Evolutionary conservation across 2,329 filamentous ascomycete genomes (phyloP).

Genomic region (Arthrobotrys musiformis): DNA sequence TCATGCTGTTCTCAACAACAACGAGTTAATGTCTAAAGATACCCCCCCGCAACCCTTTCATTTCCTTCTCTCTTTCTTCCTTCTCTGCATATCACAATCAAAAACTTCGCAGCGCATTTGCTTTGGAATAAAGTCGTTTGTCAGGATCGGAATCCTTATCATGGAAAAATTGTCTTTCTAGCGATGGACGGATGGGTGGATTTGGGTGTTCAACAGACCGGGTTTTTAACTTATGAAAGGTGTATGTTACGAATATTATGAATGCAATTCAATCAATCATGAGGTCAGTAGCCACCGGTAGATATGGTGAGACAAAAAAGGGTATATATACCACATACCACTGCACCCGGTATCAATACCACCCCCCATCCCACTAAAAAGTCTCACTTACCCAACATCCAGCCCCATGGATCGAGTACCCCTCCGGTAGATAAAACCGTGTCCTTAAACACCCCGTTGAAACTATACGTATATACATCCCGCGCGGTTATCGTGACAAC

Average conservation of each 20-base stretch:
- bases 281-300: no score
- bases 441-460: no score
- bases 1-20: constrained; percentile 54
- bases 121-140: no score
- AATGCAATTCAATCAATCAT: no score
- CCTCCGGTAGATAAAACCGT: no score
- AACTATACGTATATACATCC: no score
- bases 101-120: not conserved
- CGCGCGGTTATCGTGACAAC: no score
- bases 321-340: not conserved
- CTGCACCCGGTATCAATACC: no score
- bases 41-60: constrained; percentile 29
- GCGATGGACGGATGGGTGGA: not conserved
- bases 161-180: not conserved
- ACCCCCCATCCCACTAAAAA: not conserved
- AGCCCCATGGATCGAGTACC: no score
- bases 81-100: not conserved
- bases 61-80: not conserved
- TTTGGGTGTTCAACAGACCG: constrained; percentile 54
- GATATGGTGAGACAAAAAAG: not conserved
- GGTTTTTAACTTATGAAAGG: not conserved
- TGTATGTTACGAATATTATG: no score
- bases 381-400: no score
- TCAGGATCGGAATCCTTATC: no score
- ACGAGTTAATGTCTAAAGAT: constrained; percentile 47